Conservation (phyloP, 2,329 filamentous ascomycete genomes). For the Trichoderma simmonsii region DNA sequence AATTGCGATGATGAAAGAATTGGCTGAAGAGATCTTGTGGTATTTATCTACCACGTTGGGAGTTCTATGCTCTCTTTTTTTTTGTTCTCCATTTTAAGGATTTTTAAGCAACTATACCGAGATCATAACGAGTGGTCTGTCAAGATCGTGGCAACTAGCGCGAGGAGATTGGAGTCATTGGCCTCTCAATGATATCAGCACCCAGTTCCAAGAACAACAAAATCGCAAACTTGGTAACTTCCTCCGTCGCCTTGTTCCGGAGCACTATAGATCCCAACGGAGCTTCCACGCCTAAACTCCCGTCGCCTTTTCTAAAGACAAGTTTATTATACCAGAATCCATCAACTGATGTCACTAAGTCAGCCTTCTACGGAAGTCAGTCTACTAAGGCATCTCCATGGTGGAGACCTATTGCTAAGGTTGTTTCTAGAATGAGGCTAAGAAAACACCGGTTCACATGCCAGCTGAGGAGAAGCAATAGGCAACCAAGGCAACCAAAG, state of each 20-base stretch:
- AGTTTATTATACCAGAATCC: not conserved
- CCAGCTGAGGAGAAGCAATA: not conserved
- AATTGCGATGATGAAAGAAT: not conserved
- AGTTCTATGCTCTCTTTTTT: not conserved
- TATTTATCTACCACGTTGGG: not conserved
- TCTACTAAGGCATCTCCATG: not conserved
- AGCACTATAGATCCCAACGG: not conserved
- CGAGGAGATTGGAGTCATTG: not conserved
- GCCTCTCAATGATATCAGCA: not conserved
- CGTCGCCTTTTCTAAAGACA: not conserved
- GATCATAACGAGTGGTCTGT: not conserved
- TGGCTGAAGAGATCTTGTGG: not conserved
- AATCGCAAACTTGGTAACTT: not conserved
- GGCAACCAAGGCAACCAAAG: not conserved
- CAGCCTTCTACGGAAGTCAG: not conserved
- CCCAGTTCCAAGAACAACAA: no score
- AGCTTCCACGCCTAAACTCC: not conserved
- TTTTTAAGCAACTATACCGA: not conserved
- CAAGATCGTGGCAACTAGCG: not conserved
- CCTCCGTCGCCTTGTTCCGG: not conserved
- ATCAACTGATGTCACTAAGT: not conserved
- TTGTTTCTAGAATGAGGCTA: not conserved
- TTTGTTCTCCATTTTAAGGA: not conserved
- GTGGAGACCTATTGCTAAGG: not conserved
- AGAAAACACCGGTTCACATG: not conserved